Base-by-base conservation (phyloP, 805 yeast genomes). In the Tetrapisispora fleetii region DNA sequence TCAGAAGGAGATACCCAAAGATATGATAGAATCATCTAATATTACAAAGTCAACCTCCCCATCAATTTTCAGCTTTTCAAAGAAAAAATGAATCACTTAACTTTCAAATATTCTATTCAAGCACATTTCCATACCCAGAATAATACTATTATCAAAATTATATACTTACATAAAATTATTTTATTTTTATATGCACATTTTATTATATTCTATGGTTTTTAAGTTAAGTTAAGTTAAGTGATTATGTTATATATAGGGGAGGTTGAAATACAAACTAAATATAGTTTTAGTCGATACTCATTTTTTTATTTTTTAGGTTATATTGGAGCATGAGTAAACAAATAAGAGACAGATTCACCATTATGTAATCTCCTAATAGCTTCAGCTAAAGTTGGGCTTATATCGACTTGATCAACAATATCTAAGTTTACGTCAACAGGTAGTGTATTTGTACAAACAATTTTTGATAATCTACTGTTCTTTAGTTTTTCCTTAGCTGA, bases 291-390 rank as follows among this genome's bases (percentile, higher is more conserved):
- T 24, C 8, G 28, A 24, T 24, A 24, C 8, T 24, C 8, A 24
- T 24, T 24, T 24, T 24, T 24, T 24, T 24, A 24, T 24, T 24
- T 24, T 24, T 6, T 24, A 8, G 28, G 4, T 24, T 24, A 63
- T 39, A 61, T 57, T 18, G 67, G 67, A 37, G 64, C 65, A 54
- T 63, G 58, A 28, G 57, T 82, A 68, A 85, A 85, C 54, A 85
- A 71, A 67, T 82, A 85, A 11, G 89, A 82, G 50, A 85, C 81
- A 67, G 90, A 82, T 69, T 85, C 95, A 68, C 95, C 95, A 58
- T 85, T 83, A 67, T 85, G 95, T 63, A 85, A 75, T 69, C 95
- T 79, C 71, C 95, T 80, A 52, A 85, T 79, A 52, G 89, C 81
- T 67, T 85, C 95, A 30, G 91, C 91, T 52, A 85, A 69, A 8